Evolutionary conservation across 352 stramenopile genomes (phyloP), one percentile per base, ranked within the genome.

Genomic region (Globisporangium acanthophoron): DNA sequence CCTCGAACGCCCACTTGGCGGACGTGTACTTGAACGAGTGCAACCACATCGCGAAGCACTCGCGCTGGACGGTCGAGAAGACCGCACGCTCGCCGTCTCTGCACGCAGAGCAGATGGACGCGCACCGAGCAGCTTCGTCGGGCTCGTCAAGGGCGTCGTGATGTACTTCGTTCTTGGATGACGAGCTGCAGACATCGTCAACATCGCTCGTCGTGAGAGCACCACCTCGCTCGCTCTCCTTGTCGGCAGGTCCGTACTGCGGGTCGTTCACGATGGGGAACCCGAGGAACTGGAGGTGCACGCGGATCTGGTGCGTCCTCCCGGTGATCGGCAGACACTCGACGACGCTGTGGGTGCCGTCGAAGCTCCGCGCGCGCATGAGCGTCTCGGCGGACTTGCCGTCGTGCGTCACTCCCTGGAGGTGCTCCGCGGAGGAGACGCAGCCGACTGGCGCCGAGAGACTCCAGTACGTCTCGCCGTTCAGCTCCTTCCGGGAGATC

Each of bases 181-280:
- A 5, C 35, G 47, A 39, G 15, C 47, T 24, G 20, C 12, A 39
- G 47, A 20, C 31, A 13, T 20, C 11, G 6, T 31, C 20, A 12
- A 49, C 20, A 18, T 3, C 16, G 16, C 6, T n/a, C 31, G 18
- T 45, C 16, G 57, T 62, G 55, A 46, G 21, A n/a, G 52, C 27
- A 35, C 9, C 52, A 27, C 8, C 2, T 0, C 43, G 48, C 11
- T 18, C 11, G 8, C 9, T 52, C 37, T 24, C 33, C 57, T 16
- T 9, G n/a, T 12, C 53, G 2, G 2, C n/a, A 27, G 62, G 46
- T 31, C 92, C 94, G 67, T 98, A 98, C 56, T 93, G 86, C n/a
- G 93, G 88, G 63, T 98, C 93, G 64, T 98, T 98, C 18, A 81
- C 90, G 66, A 98, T 98, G 0, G 95, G 89, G 59, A 85, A 85